These are phyloP conservation scores for Trypanosoma lewisi DNA, from an alignment of 208 protist genomes.

Conservation along the genomic window DNA sequence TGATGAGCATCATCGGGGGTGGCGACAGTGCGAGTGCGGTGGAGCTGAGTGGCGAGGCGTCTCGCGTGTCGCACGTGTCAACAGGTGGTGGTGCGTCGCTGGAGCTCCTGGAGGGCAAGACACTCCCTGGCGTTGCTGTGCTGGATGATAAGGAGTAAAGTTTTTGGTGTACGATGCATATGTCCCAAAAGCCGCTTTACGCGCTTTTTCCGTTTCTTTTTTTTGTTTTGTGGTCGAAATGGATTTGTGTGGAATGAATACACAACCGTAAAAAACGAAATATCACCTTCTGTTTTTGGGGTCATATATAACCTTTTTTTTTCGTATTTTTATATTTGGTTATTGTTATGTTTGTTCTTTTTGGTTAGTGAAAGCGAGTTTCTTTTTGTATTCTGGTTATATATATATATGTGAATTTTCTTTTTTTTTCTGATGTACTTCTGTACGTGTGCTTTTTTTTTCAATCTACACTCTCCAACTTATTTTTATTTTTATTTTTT, in stretches of 20 bases:
- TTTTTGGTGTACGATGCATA: too few relatives aligned
- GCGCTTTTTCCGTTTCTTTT: too few relatives aligned
- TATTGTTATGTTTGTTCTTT: conserved; percentile 1
- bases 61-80: conserved; percentile 96
- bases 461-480: too few relatives aligned
- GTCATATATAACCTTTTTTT: background rate
- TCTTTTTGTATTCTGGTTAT: conserved; percentile 13
- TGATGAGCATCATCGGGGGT: conserved; percentile 93
- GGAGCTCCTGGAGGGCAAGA: conserved; percentile 98
- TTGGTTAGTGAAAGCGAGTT: conserved; percentile 9
- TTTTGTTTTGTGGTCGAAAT: too few relatives aligned
- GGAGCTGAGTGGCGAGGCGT: conserved; percentile 83
- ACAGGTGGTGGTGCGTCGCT: conserved; percentile 99
- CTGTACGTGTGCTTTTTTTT: background rate
- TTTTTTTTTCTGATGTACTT: conserved; percentile 10
- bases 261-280: background rate
- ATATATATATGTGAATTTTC: conserved; percentile 17
- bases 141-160: conserved; percentile 70
- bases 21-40: conserved; percentile 97
- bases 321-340: background rate
- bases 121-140: conserved; percentile 89
- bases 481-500: conserved; percentile 24
- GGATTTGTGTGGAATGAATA: too few relatives aligned
- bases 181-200: too few relatives aligned
- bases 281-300: background rate